Evolutionary conservation across 2,329 filamentous ascomycete species (phyloP), one percentile per base, ranked within the genome.

Genomic region (Raffaelea deltoideospora): DNA sequence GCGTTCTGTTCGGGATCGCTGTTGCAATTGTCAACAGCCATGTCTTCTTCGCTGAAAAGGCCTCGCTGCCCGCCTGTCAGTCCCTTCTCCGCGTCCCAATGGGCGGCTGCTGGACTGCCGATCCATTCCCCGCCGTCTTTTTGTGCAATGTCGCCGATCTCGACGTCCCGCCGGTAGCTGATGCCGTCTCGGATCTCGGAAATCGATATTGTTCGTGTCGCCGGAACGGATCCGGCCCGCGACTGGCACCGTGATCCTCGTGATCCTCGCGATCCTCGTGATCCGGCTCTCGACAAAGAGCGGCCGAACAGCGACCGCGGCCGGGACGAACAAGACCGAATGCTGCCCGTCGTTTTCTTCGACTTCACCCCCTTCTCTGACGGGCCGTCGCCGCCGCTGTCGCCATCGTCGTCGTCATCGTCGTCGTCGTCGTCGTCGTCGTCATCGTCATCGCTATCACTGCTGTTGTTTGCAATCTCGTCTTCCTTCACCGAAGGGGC

Each of bases 301-400:
- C 40, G 34, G 2, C 37, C 26, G 4, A 40, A 26, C n/a, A 39
- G 18, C 4, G 40, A 39, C 10, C 31, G 32, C 4, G 37, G 21
- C 53, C 34, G 52, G 56, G 44, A 77, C 70, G 28, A 74, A 63
- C 60, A 77, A 78, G 64, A 70, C 63, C 4, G 69, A 59, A 22
- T 63, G 68, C 39, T 62, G 31, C 18, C n/a, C 18, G 7, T 20
- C 18, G 5, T 32, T 6, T 19, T 32, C 4, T 19, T 32, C 6
- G 27, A 11, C 17, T n/a, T 29, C 27, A 14, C 13, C 27, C 14
- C 17, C 27, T n/a, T n/a, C n/a, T n/a, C n/a, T n/a, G n/a, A n/a
- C n/a, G n/a, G n/a, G n/a, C n/a, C n/a, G n/a, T n/a, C n/a, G n/a
- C n/a, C n/a, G n/a, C n/a, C n/a, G n/a, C n/a, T n/a, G n/a, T n/a